Percentiles rank a stretch among this genome's conserved stretches.
phyloP scores from a whole-genome alignment of 768 basidiomycete genomes.

The Jaapia argillacea region DNA sequence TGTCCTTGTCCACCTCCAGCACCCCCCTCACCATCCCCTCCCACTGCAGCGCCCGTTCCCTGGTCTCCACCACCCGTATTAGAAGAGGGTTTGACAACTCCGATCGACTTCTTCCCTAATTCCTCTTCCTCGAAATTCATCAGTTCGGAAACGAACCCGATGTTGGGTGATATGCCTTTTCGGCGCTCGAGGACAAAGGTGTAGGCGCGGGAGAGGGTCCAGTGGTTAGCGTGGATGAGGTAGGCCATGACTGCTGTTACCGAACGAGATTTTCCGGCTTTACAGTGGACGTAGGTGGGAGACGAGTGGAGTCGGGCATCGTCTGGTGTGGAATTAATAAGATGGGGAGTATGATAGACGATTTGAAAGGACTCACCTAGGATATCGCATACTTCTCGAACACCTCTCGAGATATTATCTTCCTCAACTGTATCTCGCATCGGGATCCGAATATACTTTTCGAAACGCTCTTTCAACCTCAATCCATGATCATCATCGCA shows the following conservation, averaged over 20 bases:
- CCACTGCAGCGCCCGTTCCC: constrained; percentile 10
- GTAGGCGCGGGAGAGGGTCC: constrained; percentile 90
- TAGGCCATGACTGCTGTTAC: constrained; percentile 97
- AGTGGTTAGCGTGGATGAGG: constrained; percentile 94
- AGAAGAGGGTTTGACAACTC: constrained; percentile 41
- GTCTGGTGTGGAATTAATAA: constrained; percentile 34
- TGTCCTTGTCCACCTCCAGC: constrained; percentile 14
- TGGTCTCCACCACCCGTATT: constrained; percentile 20
- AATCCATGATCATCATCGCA: constrained; percentile 81
- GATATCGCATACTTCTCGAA: constrained; percentile 78
- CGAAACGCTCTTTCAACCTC: constrained; percentile 57
- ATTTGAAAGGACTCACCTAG: constrained; percentile 74
- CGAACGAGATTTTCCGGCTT: constrained; percentile 90
- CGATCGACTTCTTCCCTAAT: constrained; percentile 65
- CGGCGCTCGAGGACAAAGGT: constrained; percentile 86
- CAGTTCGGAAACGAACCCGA: constrained; percentile 94
- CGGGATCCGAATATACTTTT: constrained; percentile 77
- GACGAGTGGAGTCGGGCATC: constrained; percentile 85
- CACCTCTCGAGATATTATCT: constrained; percentile 71
- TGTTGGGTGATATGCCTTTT: constrained; percentile 93
- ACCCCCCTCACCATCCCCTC: constrained; percentile 19
- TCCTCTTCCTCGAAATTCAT: constrained; percentile 95
- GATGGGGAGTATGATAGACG: no score
- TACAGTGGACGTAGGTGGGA: constrained; percentile 93
- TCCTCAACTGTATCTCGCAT: constrained; percentile 97